Conservation (phyloP, 2,329 filamentous ascomycete species). For the Aureobasidium uvarum region DNA sequence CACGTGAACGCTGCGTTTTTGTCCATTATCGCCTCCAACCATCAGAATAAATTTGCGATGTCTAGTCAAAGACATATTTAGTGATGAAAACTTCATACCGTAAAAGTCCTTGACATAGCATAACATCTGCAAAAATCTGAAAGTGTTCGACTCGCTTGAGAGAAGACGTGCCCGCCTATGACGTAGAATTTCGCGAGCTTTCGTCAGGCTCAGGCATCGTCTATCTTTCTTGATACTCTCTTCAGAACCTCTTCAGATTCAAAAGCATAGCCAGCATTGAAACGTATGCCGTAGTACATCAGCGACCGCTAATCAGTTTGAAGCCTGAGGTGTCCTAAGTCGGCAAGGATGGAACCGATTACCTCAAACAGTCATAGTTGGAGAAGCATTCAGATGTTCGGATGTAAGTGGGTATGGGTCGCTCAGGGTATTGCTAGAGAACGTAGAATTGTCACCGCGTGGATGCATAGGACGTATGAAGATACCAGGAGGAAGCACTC, state of each 20-base stretch:
- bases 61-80: too few species aligned
- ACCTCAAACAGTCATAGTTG: slow-evolving; percentile 8
- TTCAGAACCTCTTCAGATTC: background rate
- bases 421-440: background rate
- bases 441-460: background rate
- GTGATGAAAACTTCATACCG: too few species aligned
- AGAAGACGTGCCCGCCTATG: background rate
- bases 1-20: too few species aligned
- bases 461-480: background rate
- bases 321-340: background rate
- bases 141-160: too few species aligned
- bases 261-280: background rate
- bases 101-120: too few species aligned
- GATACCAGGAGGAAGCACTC: background rate
- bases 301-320: background rate
- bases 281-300: background rate
- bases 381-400: background rate
- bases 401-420: background rate
- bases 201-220: background rate
- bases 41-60: too few species aligned
- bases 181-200: background rate
- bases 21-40: too few species aligned
- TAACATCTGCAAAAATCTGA: too few species aligned
- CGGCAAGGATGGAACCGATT: background rate
- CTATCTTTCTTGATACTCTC: background rate